Base-by-base conservation (phyloP, 2,329 filamentous ascomycete genomes). In the Karstenula rhodostoma region DNA sequence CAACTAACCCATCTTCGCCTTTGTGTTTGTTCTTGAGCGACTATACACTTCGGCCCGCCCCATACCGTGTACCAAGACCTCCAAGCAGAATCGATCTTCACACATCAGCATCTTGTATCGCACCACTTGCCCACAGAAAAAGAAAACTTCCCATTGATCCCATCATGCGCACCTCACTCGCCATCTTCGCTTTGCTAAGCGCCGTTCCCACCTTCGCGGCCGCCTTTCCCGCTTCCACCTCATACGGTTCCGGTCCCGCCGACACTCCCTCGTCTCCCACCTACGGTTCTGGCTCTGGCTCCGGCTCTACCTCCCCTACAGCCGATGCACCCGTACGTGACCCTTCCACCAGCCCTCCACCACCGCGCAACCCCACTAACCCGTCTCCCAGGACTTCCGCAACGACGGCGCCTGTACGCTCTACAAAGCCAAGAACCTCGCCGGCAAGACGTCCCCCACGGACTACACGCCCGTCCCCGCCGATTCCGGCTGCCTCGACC, bases 371-470 rank as follows among this genome's bases (percentile, higher is more conserved):
- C 27, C 53, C 10, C 2, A 15, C 29, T 44, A 22, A 59, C 44
- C 10, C n/a, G 7, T 22, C 29, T 15, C 23, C n/a, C 25, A 57
- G 42, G 55, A 57, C 23, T 50, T 50, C 29, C 27, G 50, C 44
- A 46, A 52, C 40, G 55, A 58, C 33, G 60, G 60, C 48, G 59
- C 49, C 19, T 57, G 56, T n/a, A 62, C 60, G 22, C 25, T 59
- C 29, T 62, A 49, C 64, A 35, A 68, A 62, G 51, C 63, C 58
- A 62, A 63, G 37, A 56, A 70, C 55, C 40, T 56, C 19, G 8
- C 32, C 40, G 33, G 62, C 52, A 50, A 54, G 13, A 47, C 50
- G 17, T 51, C 61, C 33, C 29, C 59, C 12, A 61, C 61, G 32
- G 49, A 58, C 22, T 61, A 62, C 4, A 58, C 60, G 4, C 23